Conservation (phyloP, 257 asterid genomes). For the Solanum dulcamara region DNA sequence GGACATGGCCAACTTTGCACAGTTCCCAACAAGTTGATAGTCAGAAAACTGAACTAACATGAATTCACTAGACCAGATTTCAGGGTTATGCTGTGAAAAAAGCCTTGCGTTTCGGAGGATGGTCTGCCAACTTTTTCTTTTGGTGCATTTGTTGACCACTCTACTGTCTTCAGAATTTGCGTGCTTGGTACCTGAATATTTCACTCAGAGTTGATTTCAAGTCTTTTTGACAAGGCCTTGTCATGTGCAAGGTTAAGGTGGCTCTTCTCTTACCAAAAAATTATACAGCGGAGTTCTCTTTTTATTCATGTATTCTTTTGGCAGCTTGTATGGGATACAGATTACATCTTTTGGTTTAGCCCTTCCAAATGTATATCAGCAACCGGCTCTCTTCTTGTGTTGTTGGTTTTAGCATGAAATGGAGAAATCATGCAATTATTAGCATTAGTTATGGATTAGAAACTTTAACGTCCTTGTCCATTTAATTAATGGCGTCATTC, state of each 20-base stretch:
- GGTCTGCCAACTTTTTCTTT: neutral
- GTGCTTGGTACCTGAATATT: neutral
- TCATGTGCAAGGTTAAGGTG: neutral
- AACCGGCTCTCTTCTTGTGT: neutral
- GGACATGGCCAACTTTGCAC: conserved; percentile 81
- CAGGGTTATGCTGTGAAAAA: neutral
- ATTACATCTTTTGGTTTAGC: neutral
- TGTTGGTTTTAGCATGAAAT: neutral
- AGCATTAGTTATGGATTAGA: neutral
- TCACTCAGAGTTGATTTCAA: neutral
- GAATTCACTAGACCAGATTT: neutral
- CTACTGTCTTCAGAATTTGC: neutral
- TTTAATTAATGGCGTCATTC: neutral
- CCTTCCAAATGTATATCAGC: neutral
- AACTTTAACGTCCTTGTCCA: neutral
- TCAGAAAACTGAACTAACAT: neutral
- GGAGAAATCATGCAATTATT: neutral
- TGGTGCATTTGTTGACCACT: neutral
- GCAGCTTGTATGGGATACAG: neutral
- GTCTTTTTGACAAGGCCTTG: neutral
- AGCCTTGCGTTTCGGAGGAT: neutral
- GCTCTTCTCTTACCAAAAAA: neutral
- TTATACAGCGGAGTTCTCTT: neutral
- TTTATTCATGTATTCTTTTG: neutral
- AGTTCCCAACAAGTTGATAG: conserved; percentile 28